Evolutionary conservation across 805 yeast species (phyloP), one percentile per base, ranked within the genome.

Genomic region (Zygoascus biomembranicola): DNA sequence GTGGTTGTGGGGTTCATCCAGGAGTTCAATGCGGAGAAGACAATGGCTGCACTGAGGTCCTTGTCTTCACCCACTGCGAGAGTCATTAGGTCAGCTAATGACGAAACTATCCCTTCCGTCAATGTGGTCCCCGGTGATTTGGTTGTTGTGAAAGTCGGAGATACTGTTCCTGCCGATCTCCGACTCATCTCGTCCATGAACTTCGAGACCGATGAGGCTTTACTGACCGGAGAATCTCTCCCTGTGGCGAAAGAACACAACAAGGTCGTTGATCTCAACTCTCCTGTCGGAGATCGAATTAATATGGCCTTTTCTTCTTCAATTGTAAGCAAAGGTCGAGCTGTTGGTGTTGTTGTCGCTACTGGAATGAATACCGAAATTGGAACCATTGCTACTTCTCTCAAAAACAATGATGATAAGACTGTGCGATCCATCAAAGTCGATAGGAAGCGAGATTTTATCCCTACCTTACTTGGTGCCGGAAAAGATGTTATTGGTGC

Each of bases 351-450:
- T 52, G 90, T 74, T 2, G 75, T 81, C 26, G 71, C 78, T 20
- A 85, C 89, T n/a, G 90, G 88, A 13, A 73, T 85, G 62, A 57
- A 72, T 49, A 85, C 92, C 2, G 89, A 85, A 69, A 84, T 85
- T 58, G 94, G 94, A 51, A 75, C 74, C 59, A 86, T 86, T 65
- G 92, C 92, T 0, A 68, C 73, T 46, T 78, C 85, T 8, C 69
- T 84, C 47, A 70, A 74, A 55, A 75, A 74, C 39, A 69, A 73
- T 18, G 67, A 65, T 14, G 31, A 50, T 2, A 43, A 43, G n/a
- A 26, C 19, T 32, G 48, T 41, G 44, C 31, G 28, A 26, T 41
- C 49, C 41, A 56, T 42, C 8, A 18, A 49, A 20, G 13, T 68
- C 73, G 1, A 65, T 72, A 19, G 64, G 77, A 54, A 62, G 75